Conservation (phyloP, 2,329 filamentous ascomycete species). For the Aspergillus sp. region DNA sequence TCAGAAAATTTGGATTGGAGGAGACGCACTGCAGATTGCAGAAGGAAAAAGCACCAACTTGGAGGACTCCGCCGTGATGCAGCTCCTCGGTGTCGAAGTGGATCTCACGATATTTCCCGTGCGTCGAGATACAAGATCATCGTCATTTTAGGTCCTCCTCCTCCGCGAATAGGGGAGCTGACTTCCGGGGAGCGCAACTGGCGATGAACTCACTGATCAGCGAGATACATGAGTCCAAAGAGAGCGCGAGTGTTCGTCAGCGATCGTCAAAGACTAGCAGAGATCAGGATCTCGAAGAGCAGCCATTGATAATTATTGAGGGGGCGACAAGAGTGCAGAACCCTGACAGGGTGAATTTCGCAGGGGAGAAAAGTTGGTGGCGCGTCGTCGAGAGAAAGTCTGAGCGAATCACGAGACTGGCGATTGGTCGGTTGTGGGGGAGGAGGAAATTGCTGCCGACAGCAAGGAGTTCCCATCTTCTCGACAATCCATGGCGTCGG, state of each 20-base stretch:
- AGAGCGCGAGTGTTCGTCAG: neutral
- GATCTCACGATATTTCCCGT: constrained; percentile 16
- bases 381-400: neutral
- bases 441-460: neutral
- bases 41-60: neutral
- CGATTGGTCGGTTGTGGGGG: neutral
- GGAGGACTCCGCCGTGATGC: neutral
- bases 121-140: constrained; percentile 17
- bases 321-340: neutral
- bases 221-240: neutral
- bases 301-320: neutral
- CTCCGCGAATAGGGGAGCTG: neutral
- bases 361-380: neutral
- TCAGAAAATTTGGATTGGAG: neutral
- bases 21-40: neutral
- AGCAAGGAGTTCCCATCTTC: neutral
- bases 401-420: neutral
- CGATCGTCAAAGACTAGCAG: neutral
- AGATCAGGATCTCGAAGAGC: neutral
- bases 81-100: constrained; percentile 4
- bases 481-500: no score
- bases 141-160: constrained; percentile 14
- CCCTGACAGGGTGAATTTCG: neutral
- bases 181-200: neutral
- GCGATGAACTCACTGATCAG: neutral